Evolutionary conservation across 257 asterid genomes (phyloP).

Genomic region (Schizonepeta tenuifolia): DNA sequence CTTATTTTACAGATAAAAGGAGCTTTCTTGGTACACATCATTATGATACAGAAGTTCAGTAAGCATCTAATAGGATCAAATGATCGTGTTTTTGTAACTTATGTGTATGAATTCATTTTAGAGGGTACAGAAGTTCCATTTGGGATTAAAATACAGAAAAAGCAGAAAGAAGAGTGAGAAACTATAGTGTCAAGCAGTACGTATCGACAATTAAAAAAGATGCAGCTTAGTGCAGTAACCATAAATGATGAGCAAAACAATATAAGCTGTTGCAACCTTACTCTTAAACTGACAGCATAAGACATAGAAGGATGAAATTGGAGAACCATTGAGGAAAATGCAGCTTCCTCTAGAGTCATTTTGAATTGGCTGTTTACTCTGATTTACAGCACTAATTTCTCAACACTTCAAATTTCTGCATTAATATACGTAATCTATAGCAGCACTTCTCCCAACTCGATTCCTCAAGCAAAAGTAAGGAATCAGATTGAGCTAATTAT

Average conservation of each 20-base stretch:
- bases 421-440: neutral
- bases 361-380: slow-evolving; percentile 16
- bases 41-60: neutral
- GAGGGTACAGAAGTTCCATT: neutral
- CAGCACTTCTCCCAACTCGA: neutral
- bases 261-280: neutral
- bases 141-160: neutral
- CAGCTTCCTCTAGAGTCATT: neutral
- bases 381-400: neutral
- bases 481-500: neutral
- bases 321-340: neutral
- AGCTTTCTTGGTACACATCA: neutral
- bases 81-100: neutral
- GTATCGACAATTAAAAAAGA: neutral
- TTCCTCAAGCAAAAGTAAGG: neutral
- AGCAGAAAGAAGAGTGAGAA: neutral
- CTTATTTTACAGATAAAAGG: neutral
- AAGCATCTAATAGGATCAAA: slow-evolving; percentile 2
- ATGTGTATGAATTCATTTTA: neutral
- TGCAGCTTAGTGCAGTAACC: neutral
- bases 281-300: slow-evolving; percentile 9
- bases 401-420: neutral
- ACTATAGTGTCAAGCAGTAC: neutral
- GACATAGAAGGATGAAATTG: neutral
- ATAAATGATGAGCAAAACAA: neutral